phyloP scores from a whole-genome alignment of 176 grass and related monocot genomes.

The Hordeum vulgare region DNA sequence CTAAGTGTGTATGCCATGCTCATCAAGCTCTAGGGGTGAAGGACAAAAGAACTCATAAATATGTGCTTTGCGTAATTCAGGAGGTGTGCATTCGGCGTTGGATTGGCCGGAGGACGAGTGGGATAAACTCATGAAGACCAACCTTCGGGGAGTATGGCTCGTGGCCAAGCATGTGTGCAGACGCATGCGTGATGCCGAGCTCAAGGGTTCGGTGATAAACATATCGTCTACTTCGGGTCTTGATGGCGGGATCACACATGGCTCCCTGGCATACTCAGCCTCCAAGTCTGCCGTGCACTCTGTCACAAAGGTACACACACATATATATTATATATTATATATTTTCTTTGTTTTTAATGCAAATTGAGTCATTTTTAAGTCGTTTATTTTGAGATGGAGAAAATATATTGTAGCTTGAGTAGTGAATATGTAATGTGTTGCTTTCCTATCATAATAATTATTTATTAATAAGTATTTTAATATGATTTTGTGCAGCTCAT shows the following conservation, averaged over 20 bases:
- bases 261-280: constrained; percentile 46
- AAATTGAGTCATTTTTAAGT: too few species aligned
- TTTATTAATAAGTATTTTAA: too few species aligned
- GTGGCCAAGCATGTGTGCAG: constrained; percentile 76
- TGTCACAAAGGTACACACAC: constrained; percentile 63
- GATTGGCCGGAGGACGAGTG: constrained; percentile 78
- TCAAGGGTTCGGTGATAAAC: constrained; percentile 66
- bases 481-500: constrained; percentile 44
- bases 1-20: too few species aligned
- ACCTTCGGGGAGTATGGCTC: constrained; percentile 69
- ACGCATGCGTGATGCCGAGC: constrained; percentile 53
- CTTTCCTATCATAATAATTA: neutral
- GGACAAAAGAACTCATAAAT: too few species aligned
- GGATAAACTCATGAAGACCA: constrained; percentile 60
- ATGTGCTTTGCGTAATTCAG: constrained; percentile 8
- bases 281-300: constrained; percentile 68
- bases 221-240: constrained; percentile 65
- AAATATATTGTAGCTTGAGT: too few species aligned
- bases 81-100: constrained; percentile 54
- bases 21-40: too few species aligned
- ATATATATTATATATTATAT: too few species aligned
- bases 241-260: constrained; percentile 46
- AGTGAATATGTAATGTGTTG: neutral
- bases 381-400: too few species aligned
- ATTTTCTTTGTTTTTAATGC: too few species aligned